Percentiles rank a stretch among this genome's conserved stretches.
phyloP scores from a whole-genome alignment of 306 rosid genomes.

The Prinsepia uniflora region DNA sequence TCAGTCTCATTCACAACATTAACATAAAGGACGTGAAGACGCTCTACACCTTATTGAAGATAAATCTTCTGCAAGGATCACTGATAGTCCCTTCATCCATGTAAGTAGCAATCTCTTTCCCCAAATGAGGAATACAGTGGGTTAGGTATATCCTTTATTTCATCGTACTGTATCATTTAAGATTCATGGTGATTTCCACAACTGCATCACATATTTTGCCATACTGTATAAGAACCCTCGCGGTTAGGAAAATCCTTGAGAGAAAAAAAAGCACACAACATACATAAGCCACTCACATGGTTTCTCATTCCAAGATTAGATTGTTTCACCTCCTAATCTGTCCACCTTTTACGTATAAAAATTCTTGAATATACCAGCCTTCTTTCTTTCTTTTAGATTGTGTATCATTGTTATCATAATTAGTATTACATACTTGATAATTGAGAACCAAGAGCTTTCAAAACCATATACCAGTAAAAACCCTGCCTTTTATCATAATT shows the following conservation, averaged over 20 bases:
- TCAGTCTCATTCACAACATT: background rate
- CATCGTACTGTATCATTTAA: background rate
- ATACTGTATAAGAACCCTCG: background rate
- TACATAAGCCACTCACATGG: background rate
- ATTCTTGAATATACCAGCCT: background rate
- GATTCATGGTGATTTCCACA: background rate
- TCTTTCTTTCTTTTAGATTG: background rate
- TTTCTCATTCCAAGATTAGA: background rate
- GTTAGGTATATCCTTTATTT: too few relatives aligned
- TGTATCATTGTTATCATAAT: background rate
- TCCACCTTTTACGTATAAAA: background rate
- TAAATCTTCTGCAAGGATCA: background rate
- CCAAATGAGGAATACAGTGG: background rate
- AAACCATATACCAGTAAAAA: background rate
- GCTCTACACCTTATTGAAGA: background rate
- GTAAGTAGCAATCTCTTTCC: background rate
- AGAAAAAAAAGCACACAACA: too few relatives aligned
- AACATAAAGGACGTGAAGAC: background rate
- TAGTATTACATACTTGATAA: background rate
- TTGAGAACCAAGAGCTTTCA: background rate
- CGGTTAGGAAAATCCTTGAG: background rate
- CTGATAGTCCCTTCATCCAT: background rate
- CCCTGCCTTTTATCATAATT: background rate
- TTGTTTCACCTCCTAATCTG: background rate
- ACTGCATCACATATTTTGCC: too few relatives aligned